A percentile compares a stretch with the other conserved stretches of the same genome.
Evolutionary conservation across 148 eudicot species (phyloP).

Genomic region (Talinum fruticosum): DNA sequence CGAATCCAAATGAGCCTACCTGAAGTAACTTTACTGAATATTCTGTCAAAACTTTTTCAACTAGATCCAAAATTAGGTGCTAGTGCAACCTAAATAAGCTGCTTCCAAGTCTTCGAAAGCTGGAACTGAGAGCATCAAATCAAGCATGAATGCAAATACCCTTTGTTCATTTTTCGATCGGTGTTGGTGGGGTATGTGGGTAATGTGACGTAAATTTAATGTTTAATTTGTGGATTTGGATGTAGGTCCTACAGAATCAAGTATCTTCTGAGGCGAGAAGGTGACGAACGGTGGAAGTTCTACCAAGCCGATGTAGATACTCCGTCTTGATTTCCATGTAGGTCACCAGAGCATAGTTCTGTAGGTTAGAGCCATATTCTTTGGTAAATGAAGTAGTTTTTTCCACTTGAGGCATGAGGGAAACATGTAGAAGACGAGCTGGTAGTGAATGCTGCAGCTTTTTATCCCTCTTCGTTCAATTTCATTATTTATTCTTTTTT

Average conservation of each 20-base stretch:
- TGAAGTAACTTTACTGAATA: not conserved
- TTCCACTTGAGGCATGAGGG: slow-evolving; percentile 32
- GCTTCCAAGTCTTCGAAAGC: not conserved
- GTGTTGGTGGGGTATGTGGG: not conserved
- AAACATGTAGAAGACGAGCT: not conserved
- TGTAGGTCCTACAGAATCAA: slow-evolving; percentile 79
- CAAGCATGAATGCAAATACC: not conserved
- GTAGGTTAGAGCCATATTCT: slow-evolving; percentile 23
- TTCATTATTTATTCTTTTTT: not conserved
- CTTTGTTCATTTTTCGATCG: not conserved
- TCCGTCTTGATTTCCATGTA: slow-evolving; percentile 31
- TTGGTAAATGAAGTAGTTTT: slow-evolving; percentile 10
- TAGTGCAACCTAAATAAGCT: not conserved
- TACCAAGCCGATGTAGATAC: slow-evolving; percentile 61
- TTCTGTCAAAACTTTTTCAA: too few relatives aligned
- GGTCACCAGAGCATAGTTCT: slow-evolving; percentile 7
- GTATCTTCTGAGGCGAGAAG: slow-evolving; percentile 66
- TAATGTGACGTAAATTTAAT: not conserved
- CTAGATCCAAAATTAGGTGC: not conserved
- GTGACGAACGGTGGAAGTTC: slow-evolving; percentile 85
- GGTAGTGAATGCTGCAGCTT: not conserved
- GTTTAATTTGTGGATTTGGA: not conserved
- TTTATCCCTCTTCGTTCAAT: not conserved
- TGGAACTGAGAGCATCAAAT: not conserved
- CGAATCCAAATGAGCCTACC: too few relatives aligned